phyloP scores from a whole-genome alignment of 2,329 filamentous ascomycete genomes.

The Ilyonectria robusta region DNA sequence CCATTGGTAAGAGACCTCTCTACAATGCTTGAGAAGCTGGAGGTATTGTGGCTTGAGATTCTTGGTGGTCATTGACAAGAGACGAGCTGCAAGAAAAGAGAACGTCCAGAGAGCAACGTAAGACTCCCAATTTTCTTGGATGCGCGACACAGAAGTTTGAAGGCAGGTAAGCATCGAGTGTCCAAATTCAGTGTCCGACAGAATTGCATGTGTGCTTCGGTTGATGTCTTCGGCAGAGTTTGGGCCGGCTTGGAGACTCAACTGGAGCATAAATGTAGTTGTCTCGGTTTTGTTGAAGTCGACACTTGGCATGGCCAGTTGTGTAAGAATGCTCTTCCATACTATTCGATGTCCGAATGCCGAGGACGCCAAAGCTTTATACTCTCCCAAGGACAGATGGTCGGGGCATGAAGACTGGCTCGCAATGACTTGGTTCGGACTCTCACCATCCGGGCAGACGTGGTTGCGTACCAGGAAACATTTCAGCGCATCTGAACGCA shows the following conservation, averaged over 20 bases:
- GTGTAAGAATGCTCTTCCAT: slow-evolving; percentile 42
- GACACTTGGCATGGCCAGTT: slow-evolving; percentile 38
- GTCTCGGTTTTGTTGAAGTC: slow-evolving; percentile 45
- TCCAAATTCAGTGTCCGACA: slow-evolving; percentile 21
- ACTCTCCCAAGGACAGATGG: slow-evolving; percentile 67
- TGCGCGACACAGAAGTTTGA: not conserved
- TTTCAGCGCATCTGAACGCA: slow-evolving; percentile 18
- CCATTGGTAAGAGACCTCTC: slow-evolving; percentile 30
- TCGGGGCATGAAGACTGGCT: slow-evolving; percentile 62
- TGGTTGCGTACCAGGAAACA: slow-evolving; percentile 31
- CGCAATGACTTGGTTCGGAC: slow-evolving; percentile 68
- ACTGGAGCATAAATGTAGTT: slow-evolving; percentile 34
- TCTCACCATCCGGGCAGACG: slow-evolving; percentile 11
- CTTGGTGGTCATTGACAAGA: slow-evolving; percentile 27
- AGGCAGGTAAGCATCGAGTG: slow-evolving; percentile 11
- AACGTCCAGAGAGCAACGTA: slow-evolving; percentile 35
- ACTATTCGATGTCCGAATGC: slow-evolving; percentile 31
- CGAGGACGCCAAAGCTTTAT: slow-evolving; percentile 54
- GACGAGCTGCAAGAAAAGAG: slow-evolving; percentile 29
- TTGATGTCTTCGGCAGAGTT: rapidly evolving
- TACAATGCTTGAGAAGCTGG: slow-evolving; percentile 10
- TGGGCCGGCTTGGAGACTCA: slow-evolving; percentile 38
- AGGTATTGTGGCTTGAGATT: not conserved
- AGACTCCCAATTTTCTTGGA: slow-evolving; percentile 42
- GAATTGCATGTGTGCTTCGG: slow-evolving; percentile 15